phyloP scores from a whole-genome alignment of 371 early-diverging fungal genomes.

The Mucor sp. region DNA sequence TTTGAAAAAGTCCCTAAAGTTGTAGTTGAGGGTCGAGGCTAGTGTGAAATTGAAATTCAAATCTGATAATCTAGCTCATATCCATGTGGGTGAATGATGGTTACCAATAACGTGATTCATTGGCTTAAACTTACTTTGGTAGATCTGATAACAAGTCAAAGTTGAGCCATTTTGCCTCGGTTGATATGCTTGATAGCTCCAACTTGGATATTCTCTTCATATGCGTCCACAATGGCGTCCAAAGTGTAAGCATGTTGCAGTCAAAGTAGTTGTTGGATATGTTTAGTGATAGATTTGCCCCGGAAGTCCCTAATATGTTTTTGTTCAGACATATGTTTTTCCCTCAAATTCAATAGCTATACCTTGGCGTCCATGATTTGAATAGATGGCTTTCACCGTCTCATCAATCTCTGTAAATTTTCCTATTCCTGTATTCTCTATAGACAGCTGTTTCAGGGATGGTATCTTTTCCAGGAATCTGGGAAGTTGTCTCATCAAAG shows the following conservation, averaged over 20 bases:
- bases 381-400: not conserved
- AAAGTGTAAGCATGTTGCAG: constrained; percentile 16
- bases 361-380: not conserved
- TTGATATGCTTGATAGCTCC: constrained; percentile 15
- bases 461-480: constrained; percentile 8
- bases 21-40: not conserved
- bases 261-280: constrained; percentile 25
- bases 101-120: not conserved
- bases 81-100: not conserved
- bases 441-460: constrained; percentile 6
- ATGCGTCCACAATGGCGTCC: constrained; percentile 10
- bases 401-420: not conserved
- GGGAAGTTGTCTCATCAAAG: constrained; percentile 10
- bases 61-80: constrained; percentile 10
- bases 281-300: constrained; percentile 6
- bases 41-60: not conserved
- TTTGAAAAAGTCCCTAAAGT: not conserved
- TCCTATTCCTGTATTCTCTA: constrained; percentile 27
- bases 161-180: constrained; percentile 19
- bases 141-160: constrained; percentile 19
- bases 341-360: not conserved
- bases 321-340: not conserved
- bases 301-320: not conserved
- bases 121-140: constrained; percentile 7
- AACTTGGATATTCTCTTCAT: constrained; percentile 6